These are phyloP conservation scores for Talaromyces ruber DNA, from an alignment of 495 filamentous ascomycete genomes.

Conservation along the genomic window DNA sequence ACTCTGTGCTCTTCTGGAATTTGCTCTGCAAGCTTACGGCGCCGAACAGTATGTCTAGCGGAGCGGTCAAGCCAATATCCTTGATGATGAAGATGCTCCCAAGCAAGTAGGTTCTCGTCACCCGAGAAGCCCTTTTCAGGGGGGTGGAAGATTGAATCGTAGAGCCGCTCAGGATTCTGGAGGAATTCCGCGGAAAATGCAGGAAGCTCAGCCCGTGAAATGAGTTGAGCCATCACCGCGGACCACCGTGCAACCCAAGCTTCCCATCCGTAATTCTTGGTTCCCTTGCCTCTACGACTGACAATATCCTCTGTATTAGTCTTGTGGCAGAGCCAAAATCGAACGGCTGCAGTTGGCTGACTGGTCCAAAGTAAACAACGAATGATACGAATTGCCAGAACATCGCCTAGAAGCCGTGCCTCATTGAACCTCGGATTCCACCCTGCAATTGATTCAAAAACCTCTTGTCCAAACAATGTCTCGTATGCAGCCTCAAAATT, in stretches of 20 bases:
- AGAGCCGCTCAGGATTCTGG: constrained; percentile 11
- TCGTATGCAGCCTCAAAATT: constrained; percentile 84
- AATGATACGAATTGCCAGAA: constrained; percentile 67
- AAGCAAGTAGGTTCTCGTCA: constrained; percentile 59
- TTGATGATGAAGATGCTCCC: constrained; percentile 75
- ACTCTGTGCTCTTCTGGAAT: constrained; percentile 70
- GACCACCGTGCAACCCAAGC: constrained; percentile 84
- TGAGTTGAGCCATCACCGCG: constrained; percentile 68
- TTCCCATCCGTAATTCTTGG: constrained; percentile 76
- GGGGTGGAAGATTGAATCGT: constrained; percentile 39
- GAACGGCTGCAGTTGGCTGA: constrained; percentile 65
- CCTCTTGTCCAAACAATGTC: constrained; percentile 64
- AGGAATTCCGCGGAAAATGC: constrained; percentile 20
- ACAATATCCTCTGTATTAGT: constrained; percentile 62
- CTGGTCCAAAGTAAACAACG: constrained; percentile 69
- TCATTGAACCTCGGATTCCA: constrained; percentile 86
- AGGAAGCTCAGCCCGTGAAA: constrained; percentile 51
- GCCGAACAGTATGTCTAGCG: constrained; percentile 52
- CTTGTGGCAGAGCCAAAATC: constrained; percentile 68
- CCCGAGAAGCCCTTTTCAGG: constrained; percentile 62
- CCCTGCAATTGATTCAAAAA: constrained; percentile 77
- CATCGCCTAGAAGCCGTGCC: constrained; percentile 69
- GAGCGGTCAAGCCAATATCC: constrained; percentile 80
- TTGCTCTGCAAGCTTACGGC: constrained; percentile 50
- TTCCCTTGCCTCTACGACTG: constrained; percentile 73